These are phyloP conservation scores for Apiospora phragmitis DNA, from an alignment of 2,329 filamentous ascomycete genomes.

Conservation along the genomic window DNA sequence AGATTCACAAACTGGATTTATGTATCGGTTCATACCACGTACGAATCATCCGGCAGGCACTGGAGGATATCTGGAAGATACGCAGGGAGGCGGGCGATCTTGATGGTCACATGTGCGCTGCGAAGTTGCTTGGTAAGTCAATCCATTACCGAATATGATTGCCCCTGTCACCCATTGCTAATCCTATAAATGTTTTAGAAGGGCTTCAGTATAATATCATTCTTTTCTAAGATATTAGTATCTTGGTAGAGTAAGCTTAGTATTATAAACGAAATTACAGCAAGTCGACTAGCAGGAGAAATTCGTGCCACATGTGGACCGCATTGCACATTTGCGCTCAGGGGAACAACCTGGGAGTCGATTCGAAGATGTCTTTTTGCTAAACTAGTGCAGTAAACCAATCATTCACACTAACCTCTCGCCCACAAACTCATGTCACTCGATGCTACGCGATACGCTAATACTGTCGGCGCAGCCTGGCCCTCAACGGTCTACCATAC, in stretches of 20 bases:
- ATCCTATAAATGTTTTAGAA: neutral
- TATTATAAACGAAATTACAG: neutral
- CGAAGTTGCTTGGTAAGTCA: neutral
- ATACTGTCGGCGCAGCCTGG: too few species aligned
- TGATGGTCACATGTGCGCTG: slow-evolving; percentile 12
- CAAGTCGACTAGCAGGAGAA: neutral
- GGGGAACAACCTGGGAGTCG: too few species aligned
- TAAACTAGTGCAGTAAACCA: too few species aligned
- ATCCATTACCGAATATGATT: neutral
- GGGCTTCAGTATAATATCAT: neutral
- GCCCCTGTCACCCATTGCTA: neutral
- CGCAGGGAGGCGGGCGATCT: slow-evolving; percentile 15
- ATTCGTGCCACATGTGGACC: neutral
- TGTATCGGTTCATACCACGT: slow-evolving; percentile 22
- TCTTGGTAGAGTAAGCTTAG: neutral
- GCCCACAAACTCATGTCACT: too few species aligned
- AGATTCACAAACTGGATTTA: slow-evolving; percentile 18
- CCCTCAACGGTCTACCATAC: too few species aligned
- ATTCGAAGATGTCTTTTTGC: too few species aligned
- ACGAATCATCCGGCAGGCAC: slow-evolving; percentile 17
- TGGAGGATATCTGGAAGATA: slow-evolving; percentile 19
- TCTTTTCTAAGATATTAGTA: neutral
- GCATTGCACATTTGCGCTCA: neutral
- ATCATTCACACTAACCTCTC: too few species aligned
- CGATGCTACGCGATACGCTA: neutral